A percentile compares a stretch with the other conserved stretches of the same genome.
Evolutionary conservation across 2,329 filamentous ascomycete species (phyloP).

Genomic region (Sclerotinia minor): DNA sequence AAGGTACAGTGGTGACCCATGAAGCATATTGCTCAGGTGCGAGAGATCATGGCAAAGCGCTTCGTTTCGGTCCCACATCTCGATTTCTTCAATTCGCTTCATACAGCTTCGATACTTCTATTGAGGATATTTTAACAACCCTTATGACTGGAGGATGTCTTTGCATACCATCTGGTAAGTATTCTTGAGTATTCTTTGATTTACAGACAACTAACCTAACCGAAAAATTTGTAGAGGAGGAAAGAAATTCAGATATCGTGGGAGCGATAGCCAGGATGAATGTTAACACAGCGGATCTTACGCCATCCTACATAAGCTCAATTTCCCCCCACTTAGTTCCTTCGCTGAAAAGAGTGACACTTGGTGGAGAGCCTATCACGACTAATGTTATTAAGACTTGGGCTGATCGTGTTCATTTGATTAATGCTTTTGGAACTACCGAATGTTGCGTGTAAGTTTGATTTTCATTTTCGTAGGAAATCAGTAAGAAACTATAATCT

Average conservation of each 20-base stretch:
- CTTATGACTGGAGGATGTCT: conserved; percentile 31
- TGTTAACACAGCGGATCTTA: conserved; percentile 34
- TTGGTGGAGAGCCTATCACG: conserved; percentile 27
- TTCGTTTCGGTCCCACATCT: conserved; percentile 33
- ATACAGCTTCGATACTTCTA: conserved; percentile 32
- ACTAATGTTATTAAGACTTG: conserved; percentile 24
- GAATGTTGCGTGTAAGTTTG: conserved; percentile 23
- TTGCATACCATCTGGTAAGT: conserved; percentile 31
- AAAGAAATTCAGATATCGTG: conserved; percentile 40
- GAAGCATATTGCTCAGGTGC: conserved; percentile 19
- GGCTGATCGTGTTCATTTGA: conserved; percentile 24
- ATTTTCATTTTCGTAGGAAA: background rate
- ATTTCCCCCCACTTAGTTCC: conserved; percentile 17
- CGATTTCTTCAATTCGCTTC: conserved; percentile 31
- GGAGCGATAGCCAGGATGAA: conserved; percentile 36
- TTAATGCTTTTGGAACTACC: conserved; percentile 30
- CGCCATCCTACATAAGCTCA: conserved; percentile 30
- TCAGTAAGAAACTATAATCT: background rate
- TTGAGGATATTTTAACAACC: conserved; percentile 32
- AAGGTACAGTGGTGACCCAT: conserved; percentile 37
- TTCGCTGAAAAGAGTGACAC: conserved; percentile 10
- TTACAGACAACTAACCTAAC: background rate
- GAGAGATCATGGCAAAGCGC: conserved; percentile 37
- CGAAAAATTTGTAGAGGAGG: conserved; percentile 24
- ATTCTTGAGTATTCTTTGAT: background rate